These are phyloP conservation scores for Coniochaeta sp. DNA, from an alignment of 2,329 filamentous ascomycete species.

Conservation along the genomic window DNA sequence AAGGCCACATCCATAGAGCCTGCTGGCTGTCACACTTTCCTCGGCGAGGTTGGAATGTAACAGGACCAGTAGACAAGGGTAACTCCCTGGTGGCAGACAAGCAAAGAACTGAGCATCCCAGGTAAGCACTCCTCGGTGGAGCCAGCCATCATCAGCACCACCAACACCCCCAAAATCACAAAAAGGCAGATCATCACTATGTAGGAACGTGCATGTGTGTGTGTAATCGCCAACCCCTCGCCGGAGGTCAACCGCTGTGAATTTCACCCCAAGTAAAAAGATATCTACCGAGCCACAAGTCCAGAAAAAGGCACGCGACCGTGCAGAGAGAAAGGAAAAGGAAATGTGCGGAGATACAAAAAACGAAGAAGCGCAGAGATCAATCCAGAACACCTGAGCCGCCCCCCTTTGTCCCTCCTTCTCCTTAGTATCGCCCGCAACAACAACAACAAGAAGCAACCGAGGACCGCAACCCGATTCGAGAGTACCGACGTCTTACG, in stretches of 20 bases:
- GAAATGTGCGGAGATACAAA: neutral
- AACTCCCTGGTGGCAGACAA: too few relatives aligned
- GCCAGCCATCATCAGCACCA: too few relatives aligned
- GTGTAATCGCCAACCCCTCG: neutral
- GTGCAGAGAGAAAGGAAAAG: neutral
- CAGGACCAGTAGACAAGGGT: too few relatives aligned
- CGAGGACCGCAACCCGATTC: too few relatives aligned
- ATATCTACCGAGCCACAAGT: neutral
- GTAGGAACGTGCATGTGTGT: neutral
- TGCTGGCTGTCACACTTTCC: too few relatives aligned
- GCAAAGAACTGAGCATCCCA: too few relatives aligned
- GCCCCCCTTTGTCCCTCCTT: neutral
- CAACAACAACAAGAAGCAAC: neutral
- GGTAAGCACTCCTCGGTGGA: too few relatives aligned
- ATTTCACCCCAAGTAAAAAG: neutral
- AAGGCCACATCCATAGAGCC: too few relatives aligned
- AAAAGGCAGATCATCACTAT: neutral
- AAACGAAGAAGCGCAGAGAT: neutral
- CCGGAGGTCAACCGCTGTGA: neutral
- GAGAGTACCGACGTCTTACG: too few relatives aligned
- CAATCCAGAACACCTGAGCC: constrained; percentile 1
- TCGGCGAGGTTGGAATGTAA: too few relatives aligned
- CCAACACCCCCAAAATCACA: too few relatives aligned
- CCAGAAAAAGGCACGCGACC: neutral
- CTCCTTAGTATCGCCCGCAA: neutral